phyloP scores from a whole-genome alignment of 1,284 basidiomycete genomes.

The Xerocomus minutiporus region DNA sequence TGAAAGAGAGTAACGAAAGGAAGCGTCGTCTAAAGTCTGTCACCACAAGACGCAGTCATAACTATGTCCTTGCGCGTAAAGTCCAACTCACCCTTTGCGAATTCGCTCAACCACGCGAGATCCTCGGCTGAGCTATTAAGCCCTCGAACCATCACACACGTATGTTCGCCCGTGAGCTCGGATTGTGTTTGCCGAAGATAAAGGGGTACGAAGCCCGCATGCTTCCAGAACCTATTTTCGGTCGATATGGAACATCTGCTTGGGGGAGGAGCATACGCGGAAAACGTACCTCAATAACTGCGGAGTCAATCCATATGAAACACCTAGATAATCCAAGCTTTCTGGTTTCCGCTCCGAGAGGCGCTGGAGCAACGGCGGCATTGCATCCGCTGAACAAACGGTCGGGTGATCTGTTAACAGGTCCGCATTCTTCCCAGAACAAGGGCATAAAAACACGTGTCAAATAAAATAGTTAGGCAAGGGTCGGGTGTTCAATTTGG shows the following conservation, averaged over 20 bases:
- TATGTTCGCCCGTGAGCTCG: slow-evolving; percentile 95
- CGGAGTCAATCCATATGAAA: slow-evolving; percentile 92
- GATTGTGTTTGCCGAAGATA: slow-evolving; percentile 93
- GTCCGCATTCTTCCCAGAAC: slow-evolving; percentile 35
- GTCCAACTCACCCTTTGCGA: slow-evolving; percentile 68
- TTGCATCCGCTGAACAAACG: slow-evolving; percentile 70
- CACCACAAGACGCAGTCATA: background rate
- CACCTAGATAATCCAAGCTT: slow-evolving; percentile 90
- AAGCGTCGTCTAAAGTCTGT: slow-evolving; percentile 91
- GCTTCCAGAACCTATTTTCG: slow-evolving; percentile 84
- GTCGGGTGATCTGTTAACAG: slow-evolving; percentile 74
- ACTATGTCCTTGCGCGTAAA: background rate
- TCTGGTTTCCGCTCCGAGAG: slow-evolving; percentile 91
- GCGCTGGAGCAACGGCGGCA: slow-evolving; percentile 93
- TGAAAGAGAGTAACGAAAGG: slow-evolving; percentile 85
- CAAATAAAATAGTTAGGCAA: slow-evolving; percentile 7
- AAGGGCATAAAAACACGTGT: background rate
- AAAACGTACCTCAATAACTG: slow-evolving; percentile 65
- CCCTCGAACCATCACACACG: slow-evolving; percentile 86
- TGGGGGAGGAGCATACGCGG: too few relatives aligned
- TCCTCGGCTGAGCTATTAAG: slow-evolving; percentile 69
- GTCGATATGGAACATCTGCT: background rate
- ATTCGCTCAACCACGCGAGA: slow-evolving; percentile 83
- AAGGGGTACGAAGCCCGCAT: slow-evolving; percentile 85
- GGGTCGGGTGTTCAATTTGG: background rate